Conservation (phyloP, 78 protist genomes). For the Guillardia theta region DNA sequence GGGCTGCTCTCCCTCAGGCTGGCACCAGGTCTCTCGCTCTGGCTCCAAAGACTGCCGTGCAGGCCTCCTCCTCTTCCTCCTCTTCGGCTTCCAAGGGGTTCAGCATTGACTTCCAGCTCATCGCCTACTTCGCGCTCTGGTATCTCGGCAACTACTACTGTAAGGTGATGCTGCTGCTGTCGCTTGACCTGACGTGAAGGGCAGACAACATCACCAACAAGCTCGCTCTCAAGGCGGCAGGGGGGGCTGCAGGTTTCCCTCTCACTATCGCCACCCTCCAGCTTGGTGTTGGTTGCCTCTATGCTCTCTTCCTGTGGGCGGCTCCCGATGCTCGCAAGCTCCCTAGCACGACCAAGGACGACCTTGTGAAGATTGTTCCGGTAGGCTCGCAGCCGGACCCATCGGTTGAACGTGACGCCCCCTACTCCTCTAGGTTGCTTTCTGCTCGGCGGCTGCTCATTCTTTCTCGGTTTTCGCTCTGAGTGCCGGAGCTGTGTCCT, state of each 20-base stretch:
- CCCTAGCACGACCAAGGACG: neutral
- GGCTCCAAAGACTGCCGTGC: too few relatives aligned
- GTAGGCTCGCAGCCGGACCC: neutral
- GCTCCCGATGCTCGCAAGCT: slow-evolving; percentile 46
- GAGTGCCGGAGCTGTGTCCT: slow-evolving; percentile 52
- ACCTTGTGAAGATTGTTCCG: neutral
- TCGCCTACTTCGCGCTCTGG: slow-evolving; percentile 35
- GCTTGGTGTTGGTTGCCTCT: slow-evolving; percentile 18
- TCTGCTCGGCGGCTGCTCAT: slow-evolving; percentile 37
- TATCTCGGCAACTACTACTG: slow-evolving; percentile 53
- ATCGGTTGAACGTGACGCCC: neutral
- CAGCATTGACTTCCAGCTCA: neutral
- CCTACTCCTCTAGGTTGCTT: neutral
- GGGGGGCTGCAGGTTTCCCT: slow-evolving; percentile 47
- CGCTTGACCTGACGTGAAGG: too few relatives aligned
- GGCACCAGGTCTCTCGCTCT: too few relatives aligned
- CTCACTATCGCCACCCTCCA: slow-evolving; percentile 46
- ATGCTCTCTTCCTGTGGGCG: slow-evolving; percentile 42
- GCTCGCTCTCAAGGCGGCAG: slow-evolving; percentile 48
- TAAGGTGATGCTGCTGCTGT: neutral
- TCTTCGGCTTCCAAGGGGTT: too few relatives aligned
- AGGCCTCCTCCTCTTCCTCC: too few relatives aligned
- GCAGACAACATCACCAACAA: slow-evolving; percentile 44
- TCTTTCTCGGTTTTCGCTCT: slow-evolving; percentile 29
- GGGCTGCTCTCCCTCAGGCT: too few relatives aligned